phyloP scores from a whole-genome alignment of 2,329 filamentous ascomycete species.

The Botrytis tulipae region DNA sequence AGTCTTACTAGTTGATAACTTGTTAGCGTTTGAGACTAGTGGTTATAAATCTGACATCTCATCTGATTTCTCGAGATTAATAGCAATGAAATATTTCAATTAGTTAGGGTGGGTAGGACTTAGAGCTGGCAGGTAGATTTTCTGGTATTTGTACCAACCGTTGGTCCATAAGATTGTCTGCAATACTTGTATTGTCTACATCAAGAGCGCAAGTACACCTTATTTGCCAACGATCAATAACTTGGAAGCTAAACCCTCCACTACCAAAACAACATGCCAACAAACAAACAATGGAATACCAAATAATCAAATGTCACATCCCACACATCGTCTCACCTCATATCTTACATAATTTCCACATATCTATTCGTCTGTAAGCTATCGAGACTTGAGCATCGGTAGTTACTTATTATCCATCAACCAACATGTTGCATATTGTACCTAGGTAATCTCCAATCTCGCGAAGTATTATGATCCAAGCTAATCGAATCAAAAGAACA shows the following conservation, averaged over 20 bases:
- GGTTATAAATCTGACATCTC: background rate
- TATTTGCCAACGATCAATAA: background rate
- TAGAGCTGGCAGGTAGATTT: background rate
- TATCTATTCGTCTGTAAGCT: background rate
- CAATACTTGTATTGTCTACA: background rate
- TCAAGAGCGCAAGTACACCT: background rate
- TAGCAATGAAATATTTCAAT: background rate
- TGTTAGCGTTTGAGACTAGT: background rate
- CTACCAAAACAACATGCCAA: background rate
- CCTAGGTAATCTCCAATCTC: background rate
- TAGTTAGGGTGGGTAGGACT: background rate
- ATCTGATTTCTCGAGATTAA: background rate
- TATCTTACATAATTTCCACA: background rate
- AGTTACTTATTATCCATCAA: background rate
- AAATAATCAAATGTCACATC: background rate
- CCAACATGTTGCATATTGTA: background rate
- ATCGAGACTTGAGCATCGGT: background rate
- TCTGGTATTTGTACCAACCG: background rate
- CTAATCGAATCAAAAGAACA: background rate
- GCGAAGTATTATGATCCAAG: no score
- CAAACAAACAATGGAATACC: background rate
- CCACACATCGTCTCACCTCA: background rate
- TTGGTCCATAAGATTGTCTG: background rate
- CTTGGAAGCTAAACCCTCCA: background rate
- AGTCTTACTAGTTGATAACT: background rate